Evolutionary conservation across 805 yeast genomes (phyloP), one percentile per base, ranked within the genome.

Genomic region (Ogataea minuta): DNA sequence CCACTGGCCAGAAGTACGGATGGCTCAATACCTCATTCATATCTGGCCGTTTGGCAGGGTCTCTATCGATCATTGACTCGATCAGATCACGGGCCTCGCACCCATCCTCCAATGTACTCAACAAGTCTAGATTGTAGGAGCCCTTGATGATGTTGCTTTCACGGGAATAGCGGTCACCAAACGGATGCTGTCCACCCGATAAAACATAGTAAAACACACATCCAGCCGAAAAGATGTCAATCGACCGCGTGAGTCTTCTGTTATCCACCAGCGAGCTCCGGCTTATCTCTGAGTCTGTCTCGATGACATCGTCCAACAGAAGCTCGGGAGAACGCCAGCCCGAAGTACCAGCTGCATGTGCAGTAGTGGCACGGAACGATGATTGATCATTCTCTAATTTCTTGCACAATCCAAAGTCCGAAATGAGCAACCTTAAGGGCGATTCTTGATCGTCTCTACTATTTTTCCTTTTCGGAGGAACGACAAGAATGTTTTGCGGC

Each of bases 241-340:
- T 85, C 0, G 96, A 89, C 48, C 90, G 76, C 0, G 96, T 90
- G 27, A 89, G 69, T 36, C 95, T 70, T 48, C 84, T 76, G 31
- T 67, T 68, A 15, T 33, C 39, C n/a, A 37, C 14, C 16, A 21
- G 9, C 5, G 31, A 28, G 5, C 41, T 39, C 17, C 40, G 48
- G 2, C 46, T 25, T 6, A 31, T 25, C n/a, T 31, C 40, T 0
- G 50, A 29, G 23, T 31, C 64, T 3, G 52, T 39, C 20, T 65
- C 60, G 9, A 50, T 37, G 14, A 23, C 15, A 15, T 60, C 70
- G 29, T 71, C 76, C 16, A 74, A 59, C 25, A 87, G 63, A 23
- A 87, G 61, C 54, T 93, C 99, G 0, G 99, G 99, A 0, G 99
- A 98, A 52, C 97, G 75, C 99, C 99, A 93, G 3, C 99, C 99